Evolutionary conservation across 208 protist genomes (phyloP), one percentile per base, ranked within the genome.

Genomic region (Crithidia sp.): DNA sequence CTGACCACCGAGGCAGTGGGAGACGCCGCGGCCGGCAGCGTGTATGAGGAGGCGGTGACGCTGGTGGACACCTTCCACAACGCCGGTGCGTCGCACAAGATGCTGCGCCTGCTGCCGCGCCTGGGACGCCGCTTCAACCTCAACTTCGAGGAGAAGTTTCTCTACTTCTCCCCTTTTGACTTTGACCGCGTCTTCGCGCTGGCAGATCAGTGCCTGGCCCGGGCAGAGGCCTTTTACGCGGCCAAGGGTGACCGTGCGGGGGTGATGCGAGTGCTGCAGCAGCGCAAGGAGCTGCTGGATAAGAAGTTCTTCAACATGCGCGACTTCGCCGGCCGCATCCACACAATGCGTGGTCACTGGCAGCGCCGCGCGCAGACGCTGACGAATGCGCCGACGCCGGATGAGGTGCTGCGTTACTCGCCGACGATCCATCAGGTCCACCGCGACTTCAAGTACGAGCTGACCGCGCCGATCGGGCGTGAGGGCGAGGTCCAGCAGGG

Each of bases 291-390:
- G 67, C 71, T 95, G 75, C 83, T 97, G 19, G 93, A 95, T 69
- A 90, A 89, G 63, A 95, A 95, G 77, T 95, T 94, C 69, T 95
- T 97, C 74, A 97, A 97, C 70, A 90, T 97, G 86, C 82, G 90
- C 43, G 90, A 95, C 76, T 95, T 95, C 76, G 88, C 89, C 43
- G 93, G 93, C 36, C 83, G 90, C 55, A 97, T 97, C 64, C 93
- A 90, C 77, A 97, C 93, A 3, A 94, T 94, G 86, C 90, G 93
- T 19, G 93, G 93, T 0, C 93, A 95, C 65, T 95, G 89, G 90
- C 88, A 89, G 84, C 90, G 90, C 39, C 88, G 87, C 12, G 87
- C 87, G 39, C 76, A 83, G 44, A 63, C 77, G 57, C 74, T 95
- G 37, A 95, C 93, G 4, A 94, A 95, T 63, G 93, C 90, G 0